phyloP scores from a whole-genome alignment of 306 rosid species.

The Cucumis hystrix region DNA sequence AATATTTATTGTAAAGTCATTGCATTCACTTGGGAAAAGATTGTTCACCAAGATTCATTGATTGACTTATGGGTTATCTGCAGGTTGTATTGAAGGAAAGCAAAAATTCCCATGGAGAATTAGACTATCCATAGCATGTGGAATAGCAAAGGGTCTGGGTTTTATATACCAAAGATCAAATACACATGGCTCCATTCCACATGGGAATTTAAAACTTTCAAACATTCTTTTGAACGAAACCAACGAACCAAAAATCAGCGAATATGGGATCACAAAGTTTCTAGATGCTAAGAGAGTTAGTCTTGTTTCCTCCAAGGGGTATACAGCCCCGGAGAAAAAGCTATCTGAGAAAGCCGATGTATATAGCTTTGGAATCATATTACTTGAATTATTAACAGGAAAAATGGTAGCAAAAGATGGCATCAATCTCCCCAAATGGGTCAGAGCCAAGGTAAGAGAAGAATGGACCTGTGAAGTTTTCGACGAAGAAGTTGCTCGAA shows the following conservation, averaged over 20 bases:
- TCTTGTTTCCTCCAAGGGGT: slow-evolving; percentile 28
- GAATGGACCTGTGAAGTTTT: slow-evolving; percentile 88
- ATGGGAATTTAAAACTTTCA: slow-evolving; percentile 70
- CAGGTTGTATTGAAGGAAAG: slow-evolving; percentile 42
- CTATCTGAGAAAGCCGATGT: slow-evolving; percentile 49
- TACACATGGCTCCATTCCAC: slow-evolving; percentile 31
- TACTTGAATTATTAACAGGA: slow-evolving; percentile 46
- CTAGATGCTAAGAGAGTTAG: slow-evolving; percentile 24
- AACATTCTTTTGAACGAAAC: slow-evolving; percentile 51
- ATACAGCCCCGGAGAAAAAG: slow-evolving; percentile 48
- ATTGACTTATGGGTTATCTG: slow-evolving; percentile 2
- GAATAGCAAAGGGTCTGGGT: slow-evolving; percentile 52
- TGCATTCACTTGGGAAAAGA: neutral
- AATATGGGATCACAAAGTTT: slow-evolving; percentile 50
- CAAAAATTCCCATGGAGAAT: slow-evolving; percentile 45
- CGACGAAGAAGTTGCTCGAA: slow-evolving; percentile 39
- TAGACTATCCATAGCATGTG: slow-evolving; percentile 43
- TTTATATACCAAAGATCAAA: slow-evolving; percentile 33
- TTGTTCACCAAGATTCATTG: neutral
- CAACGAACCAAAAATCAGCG: slow-evolving; percentile 47
- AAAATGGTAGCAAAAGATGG: slow-evolving; percentile 38
- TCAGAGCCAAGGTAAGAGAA: slow-evolving; percentile 54
- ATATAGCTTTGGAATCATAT: slow-evolving; percentile 59
- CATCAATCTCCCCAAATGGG: slow-evolving; percentile 71
- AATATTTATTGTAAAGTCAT: neutral